Evolutionary conservation across 2,329 filamentous ascomycete species (phyloP), one percentile per base, ranked within the genome.

Genomic region (Botrytis hyacinthi): DNA sequence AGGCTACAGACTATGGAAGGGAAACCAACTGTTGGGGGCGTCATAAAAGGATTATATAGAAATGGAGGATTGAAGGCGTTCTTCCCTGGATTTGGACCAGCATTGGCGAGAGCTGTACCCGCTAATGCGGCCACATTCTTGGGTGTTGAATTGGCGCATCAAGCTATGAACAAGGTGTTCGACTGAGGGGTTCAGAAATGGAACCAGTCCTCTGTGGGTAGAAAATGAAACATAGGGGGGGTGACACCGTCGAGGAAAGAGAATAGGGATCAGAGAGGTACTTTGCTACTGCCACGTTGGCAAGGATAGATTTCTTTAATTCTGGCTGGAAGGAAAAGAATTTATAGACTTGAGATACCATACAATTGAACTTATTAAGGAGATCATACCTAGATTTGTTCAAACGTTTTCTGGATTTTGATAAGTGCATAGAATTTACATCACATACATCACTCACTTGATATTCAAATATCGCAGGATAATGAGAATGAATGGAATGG

Each of bases 51-150:
- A 72, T 86, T 99, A n/a, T 97, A 97, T 81, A 90, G 86, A 51
- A 91, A 86, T 79, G 95, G 95, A 46, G 96, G 96, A 6, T 82
- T 93, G 80, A 94, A 91, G 84, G 95, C 96, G 2, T 99, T 99
- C 86, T 99, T 99, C 89, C 96, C 96, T 9, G 96, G 96, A 37
- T 94, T 99, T 78, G 95, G 93, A 0, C 96, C 96, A 2, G 96
- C 96, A 4, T 87, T 99, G 81, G 92, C 94, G 18, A 90, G 96
- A 83, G 96, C 96, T 7, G 94, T 98, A 61, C 96, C 96, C 10
- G 96, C 96, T 16, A 99, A 99, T 81, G 96, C 96, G 2, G 96
- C 96, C 46, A 98, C 96, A 3, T 99, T 99, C 80, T 84, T 95
- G 80, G 93, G 93, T 18, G 93, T 96, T 12, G 93, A 96, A 85